Conservation (phyloP, 805 yeast species). For the Ogataea nakhonphanomensis region DNA sequence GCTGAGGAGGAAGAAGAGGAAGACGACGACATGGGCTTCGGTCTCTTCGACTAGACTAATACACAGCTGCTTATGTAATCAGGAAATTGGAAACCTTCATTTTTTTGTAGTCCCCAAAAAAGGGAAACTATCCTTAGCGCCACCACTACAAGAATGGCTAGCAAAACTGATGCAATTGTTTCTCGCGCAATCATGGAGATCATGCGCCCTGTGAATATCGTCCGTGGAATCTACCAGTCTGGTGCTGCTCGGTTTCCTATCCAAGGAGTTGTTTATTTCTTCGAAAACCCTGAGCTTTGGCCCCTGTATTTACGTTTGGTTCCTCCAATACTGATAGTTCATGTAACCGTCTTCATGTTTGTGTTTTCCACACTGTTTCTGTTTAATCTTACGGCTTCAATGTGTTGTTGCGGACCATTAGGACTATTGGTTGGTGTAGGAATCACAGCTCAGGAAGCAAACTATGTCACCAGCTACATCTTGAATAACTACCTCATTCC, state of each 20-base stretch:
- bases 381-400: slow-evolving; percentile 21
- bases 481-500: slow-evolving; percentile 25
- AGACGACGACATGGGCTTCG: slow-evolving; percentile 70
- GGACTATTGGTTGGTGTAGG: slow-evolving; percentile 26
- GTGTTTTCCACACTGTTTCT: slow-evolving; percentile 23
- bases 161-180: slow-evolving; percentile 12
- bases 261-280: slow-evolving; percentile 27
- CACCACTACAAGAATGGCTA: slow-evolving; percentile 6
- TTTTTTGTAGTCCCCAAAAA: background rate
- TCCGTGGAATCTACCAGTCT: slow-evolving; percentile 15
- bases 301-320: slow-evolving; percentile 25
- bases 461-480: slow-evolving; percentile 22
- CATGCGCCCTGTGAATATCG: slow-evolving; percentile 21
- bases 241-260: slow-evolving; percentile 23
- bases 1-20: slow-evolving; percentile 50
- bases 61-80: slow-evolving; percentile 11
- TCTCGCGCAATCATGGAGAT: slow-evolving; percentile 22
- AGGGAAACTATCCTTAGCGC: slow-evolving; percentile 11
- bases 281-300: slow-evolving; percentile 24
- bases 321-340: slow-evolving; percentile 23
- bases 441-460: slow-evolving; percentile 28
- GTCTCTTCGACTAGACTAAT: slow-evolving; percentile 87
- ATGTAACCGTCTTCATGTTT: slow-evolving; percentile 18
- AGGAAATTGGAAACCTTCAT: slow-evolving; percentile 1
- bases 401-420: slow-evolving; percentile 27